Base-by-base conservation (phyloP, 2,329 filamentous ascomycete genomes). In the Orbilia blumenaviensis region DNA sequence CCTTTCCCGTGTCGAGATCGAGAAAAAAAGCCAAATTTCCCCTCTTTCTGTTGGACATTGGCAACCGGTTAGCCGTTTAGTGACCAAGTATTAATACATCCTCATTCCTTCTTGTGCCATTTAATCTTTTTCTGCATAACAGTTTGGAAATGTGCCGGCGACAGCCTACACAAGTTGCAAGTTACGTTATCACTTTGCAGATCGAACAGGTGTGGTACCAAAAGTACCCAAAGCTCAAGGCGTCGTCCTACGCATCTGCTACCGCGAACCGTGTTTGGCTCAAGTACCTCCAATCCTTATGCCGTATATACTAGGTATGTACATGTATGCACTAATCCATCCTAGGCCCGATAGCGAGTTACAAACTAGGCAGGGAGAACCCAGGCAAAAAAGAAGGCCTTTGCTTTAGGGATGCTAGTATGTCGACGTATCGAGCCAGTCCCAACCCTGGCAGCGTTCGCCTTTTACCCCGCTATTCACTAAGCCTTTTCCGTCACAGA, bases 401-500 rank as follows among this genome's bases (percentile, higher is more conserved):
- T n/a, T 63, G 63, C 41, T 29, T 34, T n/a, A n/a, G n/a, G n/a
- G 52, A 23, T 34, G 12, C 36, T 7, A 12, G 12, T 34, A 14
- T 48, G 41, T 52, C 25, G 46, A 52, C 52, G 52, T 56, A 56
- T 56, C 61, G 62, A 44, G 62, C 64, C 50, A 58, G 54, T 56
- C 34, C 36, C n/a, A 50, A 54, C 64, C 72, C 72, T 48, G 64
- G 64, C 64, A 44, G 9, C 46, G 42, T 66, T 66, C 58, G 58
- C 72, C 58, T 68, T 75, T 69, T 76, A 76, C 72, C 72, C 72
- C 72, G 72, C 72, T 69, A 76, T 76, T 69, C 62, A 76, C 72
- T 76, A 76, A 63, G 25, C 72, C 63, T 61, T 66, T 76, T 76
- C 72, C 72, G 72, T 76, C 56, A 4, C 48, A 48, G 5, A 50